phyloP scores from a whole-genome alignment of 129 eudicot species.

The Logfia minima region DNA sequence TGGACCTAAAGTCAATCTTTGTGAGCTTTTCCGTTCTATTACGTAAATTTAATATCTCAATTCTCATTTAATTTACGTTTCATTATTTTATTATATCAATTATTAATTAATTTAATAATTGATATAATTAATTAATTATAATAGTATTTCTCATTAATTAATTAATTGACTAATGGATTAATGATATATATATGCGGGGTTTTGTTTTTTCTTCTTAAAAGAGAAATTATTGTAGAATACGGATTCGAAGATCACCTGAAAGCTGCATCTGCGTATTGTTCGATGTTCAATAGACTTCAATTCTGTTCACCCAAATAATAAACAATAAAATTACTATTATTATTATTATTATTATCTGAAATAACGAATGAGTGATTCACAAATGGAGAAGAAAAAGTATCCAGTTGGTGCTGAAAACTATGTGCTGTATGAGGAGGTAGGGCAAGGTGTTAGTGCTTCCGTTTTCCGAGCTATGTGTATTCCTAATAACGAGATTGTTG shows the following conservation, averaged over 20 bases:
- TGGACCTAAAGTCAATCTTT: slow-evolving; percentile 25
- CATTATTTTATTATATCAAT: background rate
- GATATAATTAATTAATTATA: too few species aligned
- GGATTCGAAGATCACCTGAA: slow-evolving; percentile 32
- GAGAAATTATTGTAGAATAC: slow-evolving; percentile 32
- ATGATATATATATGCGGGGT: background rate
- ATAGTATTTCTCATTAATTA: background rate
- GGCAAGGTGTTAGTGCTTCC: slow-evolving; percentile 88
- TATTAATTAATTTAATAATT: background rate
- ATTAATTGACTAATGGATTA: background rate
- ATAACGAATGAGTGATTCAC: slow-evolving; percentile 7
- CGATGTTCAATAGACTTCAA: slow-evolving; percentile 33
- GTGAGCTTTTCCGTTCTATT: slow-evolving; percentile 28
- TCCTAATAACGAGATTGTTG: slow-evolving; percentile 71
- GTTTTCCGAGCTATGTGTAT: slow-evolving; percentile 79
- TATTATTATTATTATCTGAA: slow-evolving; percentile 3
- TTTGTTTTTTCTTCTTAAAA: slow-evolving; percentile 11
- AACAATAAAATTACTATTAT: background rate
- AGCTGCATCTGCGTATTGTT: slow-evolving; percentile 43
- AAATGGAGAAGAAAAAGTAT: slow-evolving; percentile 79
- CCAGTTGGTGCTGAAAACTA: slow-evolving; percentile 79
- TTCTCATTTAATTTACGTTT: background rate
- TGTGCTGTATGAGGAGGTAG: slow-evolving; percentile 76
- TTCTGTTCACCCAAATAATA: background rate
- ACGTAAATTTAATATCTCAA: background rate